phyloP scores from a whole-genome alignment of 1,139 yeast genomes.

The Geotrichum armillariae region DNA sequence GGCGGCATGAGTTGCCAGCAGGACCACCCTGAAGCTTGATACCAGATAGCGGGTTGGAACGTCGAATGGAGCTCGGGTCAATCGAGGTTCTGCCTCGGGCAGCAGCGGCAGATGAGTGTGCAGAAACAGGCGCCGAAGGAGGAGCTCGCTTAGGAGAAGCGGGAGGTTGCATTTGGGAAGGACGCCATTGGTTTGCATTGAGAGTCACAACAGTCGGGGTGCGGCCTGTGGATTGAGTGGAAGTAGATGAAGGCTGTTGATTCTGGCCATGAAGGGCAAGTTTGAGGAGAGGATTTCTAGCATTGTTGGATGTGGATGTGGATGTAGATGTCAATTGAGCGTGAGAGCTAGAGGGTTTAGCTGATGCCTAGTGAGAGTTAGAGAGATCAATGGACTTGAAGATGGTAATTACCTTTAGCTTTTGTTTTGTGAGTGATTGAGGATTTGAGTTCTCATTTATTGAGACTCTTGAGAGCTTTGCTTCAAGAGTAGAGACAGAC shows the following conservation, averaged over 20 bases:
- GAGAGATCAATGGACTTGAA: not conserved
- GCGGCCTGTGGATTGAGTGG: conserved; percentile 7
- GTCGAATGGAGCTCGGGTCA: conserved; percentile 28
- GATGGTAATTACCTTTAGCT: conserved; percentile 18
- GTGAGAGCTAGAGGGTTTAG: conserved; percentile 10
- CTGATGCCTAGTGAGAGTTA: conserved; percentile 13
- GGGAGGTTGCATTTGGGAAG: conserved; percentile 30
- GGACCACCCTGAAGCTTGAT: conserved; percentile 23
- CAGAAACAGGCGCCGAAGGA: conserved; percentile 12
- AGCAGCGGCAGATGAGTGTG: conserved; percentile 9
- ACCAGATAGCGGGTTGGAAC: conserved; percentile 34
- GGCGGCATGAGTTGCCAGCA: conserved; percentile 23
- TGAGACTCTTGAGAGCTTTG: conserved; percentile 30
- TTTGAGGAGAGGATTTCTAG: conserved; percentile 34
- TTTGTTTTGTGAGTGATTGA: conserved; percentile 20
- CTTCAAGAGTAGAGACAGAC: conserved; percentile 29
- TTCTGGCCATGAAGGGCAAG: conserved; percentile 35
- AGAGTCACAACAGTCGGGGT: conserved; percentile 24
- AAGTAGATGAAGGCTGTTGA: conserved; percentile 26
- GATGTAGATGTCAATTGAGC: conserved; percentile 11
- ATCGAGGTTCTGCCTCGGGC: conserved; percentile 16
- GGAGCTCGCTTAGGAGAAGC: conserved; percentile 25
- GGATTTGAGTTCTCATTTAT: conserved; percentile 30
- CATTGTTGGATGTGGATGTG: too few relatives aligned
- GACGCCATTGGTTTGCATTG: conserved; percentile 31